Percentiles rank a stretch among this genome's conserved stretches.
These are phyloP conservation scores for Ambrosia trifida DNA, from an alignment of 129 eudicot genomes.

Conservation along the genomic window DNA sequence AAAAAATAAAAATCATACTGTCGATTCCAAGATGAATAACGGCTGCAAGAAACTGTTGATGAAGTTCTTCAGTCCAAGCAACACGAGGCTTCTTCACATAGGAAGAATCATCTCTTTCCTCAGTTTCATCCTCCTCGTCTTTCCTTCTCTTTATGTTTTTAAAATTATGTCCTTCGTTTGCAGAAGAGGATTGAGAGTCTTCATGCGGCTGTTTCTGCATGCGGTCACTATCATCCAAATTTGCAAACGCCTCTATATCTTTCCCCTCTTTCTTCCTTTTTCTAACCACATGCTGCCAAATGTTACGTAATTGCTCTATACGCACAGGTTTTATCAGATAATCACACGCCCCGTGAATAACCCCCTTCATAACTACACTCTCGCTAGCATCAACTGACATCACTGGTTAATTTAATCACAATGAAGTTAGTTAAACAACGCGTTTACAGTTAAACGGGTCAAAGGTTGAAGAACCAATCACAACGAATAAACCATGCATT, in stretches of 20 bases:
- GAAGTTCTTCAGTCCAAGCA: slow-evolving; percentile 91
- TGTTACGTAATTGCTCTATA: slow-evolving; percentile 59
- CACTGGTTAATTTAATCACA: slow-evolving; percentile 38
- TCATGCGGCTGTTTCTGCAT: slow-evolving; percentile 48
- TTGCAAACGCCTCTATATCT: slow-evolving; percentile 75
- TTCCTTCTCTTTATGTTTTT: slow-evolving; percentile 59
- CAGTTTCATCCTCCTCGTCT: slow-evolving; percentile 50
- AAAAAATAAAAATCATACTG: slow-evolving; percentile 38
- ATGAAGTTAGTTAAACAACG: slow-evolving; percentile 5
- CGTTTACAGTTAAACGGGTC: background rate
- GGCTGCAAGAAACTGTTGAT: slow-evolving; percentile 85
- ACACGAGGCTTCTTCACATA: slow-evolving; percentile 77
- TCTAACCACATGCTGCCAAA: slow-evolving; percentile 73
- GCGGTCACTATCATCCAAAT: slow-evolving; percentile 45
- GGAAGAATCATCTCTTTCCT: slow-evolving; percentile 70
- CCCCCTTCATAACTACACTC: slow-evolving; percentile 67
- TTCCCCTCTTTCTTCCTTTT: slow-evolving; percentile 55
- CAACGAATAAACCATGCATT: background rate
- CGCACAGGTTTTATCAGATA: slow-evolving; percentile 65
- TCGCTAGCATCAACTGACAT: slow-evolving; percentile 62
- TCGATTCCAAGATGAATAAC: slow-evolving; percentile 87
- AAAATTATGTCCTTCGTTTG: slow-evolving; percentile 69
- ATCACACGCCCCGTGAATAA: slow-evolving; percentile 72
- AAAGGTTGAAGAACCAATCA: background rate
- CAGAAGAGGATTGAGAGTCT: slow-evolving; percentile 49